A percentile compares a stretch with the other conserved stretches of the same genome.
phyloP scores from a whole-genome alignment of 345 rosid species.

The Melaleuca alternifolia region DNA sequence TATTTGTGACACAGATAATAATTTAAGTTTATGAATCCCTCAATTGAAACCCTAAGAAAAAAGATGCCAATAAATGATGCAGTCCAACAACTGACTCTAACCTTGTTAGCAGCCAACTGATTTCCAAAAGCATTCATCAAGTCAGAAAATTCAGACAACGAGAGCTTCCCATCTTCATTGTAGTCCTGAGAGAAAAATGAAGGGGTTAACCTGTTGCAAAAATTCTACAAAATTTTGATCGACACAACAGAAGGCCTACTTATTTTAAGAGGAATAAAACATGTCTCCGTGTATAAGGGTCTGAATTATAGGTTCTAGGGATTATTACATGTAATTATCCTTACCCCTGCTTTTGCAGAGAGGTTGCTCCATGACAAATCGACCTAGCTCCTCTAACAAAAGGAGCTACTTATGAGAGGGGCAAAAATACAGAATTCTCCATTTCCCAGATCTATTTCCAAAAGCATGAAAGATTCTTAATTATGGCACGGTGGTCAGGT shows the following conservation, averaged over 20 bases:
- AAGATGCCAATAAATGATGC: not conserved
- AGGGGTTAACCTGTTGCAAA: not conserved
- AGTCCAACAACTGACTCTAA: constrained; percentile 10
- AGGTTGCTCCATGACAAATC: not conserved
- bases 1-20: not conserved
- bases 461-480: not conserved
- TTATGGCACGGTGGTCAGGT: not conserved
- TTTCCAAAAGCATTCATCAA: constrained; percentile 81
- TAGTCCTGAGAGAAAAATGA: constrained; percentile 37
- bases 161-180: constrained; percentile 77
- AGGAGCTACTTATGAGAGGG: not conserved
- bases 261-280: not conserved
- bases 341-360: not conserved
- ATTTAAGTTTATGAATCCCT: not conserved
- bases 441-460: not conserved
- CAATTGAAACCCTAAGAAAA: not conserved
- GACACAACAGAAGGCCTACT: not conserved
- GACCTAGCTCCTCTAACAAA: not conserved
- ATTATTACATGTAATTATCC: not conserved
- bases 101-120: constrained; percentile 69
- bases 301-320: not conserved
- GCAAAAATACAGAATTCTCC: not conserved
- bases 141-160: constrained; percentile 71
- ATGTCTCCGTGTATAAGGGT: not conserved
- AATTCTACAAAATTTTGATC: not conserved